Conservation (phyloP, 352 stramenopile species). For the Phytophthora colocasiae region DNA sequence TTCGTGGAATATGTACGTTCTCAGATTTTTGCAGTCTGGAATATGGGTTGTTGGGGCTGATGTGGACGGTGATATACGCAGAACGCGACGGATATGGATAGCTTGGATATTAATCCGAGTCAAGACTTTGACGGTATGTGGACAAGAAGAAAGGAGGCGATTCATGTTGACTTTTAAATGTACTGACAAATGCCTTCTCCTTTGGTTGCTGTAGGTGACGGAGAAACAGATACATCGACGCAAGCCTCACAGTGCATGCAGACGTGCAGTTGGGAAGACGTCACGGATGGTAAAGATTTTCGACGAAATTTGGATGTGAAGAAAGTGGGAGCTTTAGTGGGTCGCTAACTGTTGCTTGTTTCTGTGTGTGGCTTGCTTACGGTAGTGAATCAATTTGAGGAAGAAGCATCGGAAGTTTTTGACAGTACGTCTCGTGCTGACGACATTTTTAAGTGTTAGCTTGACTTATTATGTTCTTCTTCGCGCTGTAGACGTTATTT, state of each 20-base stretch:
- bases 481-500: constrained; percentile 62
- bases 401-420: constrained; percentile 77
- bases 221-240: constrained; percentile 19
- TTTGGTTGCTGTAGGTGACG: constrained; percentile 15
- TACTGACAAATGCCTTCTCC: no score
- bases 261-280: constrained; percentile 41
- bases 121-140: constrained; percentile 66
- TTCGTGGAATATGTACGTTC: constrained; percentile 73
- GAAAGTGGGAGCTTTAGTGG: constrained; percentile 14
- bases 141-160: background rate
- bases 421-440: constrained; percentile 52
- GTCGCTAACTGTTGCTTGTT: constrained; percentile 22
- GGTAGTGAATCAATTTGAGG: constrained; percentile 52
- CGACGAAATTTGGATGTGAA: constrained; percentile 5
- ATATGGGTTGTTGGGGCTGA: constrained; percentile 10
- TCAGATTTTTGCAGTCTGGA: constrained; percentile 1
- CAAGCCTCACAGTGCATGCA: constrained; percentile 39
- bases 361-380: constrained; percentile 13
- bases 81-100: constrained; percentile 67
- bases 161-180: no score
- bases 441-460: background rate
- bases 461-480: constrained; percentile 5
- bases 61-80: constrained; percentile 14
- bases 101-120: constrained; percentile 62
- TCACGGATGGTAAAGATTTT: constrained; percentile 41